Conservation (phyloP, 495 filamentous ascomycete genomes). For the Corynascus novoguineensis region DNA sequence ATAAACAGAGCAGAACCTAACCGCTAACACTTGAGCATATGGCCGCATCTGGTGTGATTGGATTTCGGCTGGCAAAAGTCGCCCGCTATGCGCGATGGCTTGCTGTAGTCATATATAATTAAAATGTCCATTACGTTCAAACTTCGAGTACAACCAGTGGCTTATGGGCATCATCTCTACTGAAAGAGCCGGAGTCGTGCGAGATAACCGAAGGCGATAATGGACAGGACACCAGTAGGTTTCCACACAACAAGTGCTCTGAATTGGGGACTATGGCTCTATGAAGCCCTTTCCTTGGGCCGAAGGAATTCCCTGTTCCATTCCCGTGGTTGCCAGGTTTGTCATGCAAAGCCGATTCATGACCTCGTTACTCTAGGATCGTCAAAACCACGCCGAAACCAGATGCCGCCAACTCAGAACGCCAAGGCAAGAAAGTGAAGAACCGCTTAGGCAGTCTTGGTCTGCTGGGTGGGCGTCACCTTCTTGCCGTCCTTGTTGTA, state of each 20-base stretch:
- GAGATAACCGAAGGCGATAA: background rate
- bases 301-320: constrained; percentile 20
- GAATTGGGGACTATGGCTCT: constrained; percentile 33
- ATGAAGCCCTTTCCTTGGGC: constrained; percentile 19
- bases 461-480: constrained; percentile 78
- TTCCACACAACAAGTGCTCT: constrained; percentile 28
- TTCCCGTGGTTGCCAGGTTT: constrained; percentile 25
- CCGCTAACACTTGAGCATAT: no score
- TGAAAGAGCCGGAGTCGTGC: no score
- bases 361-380: constrained; percentile 28
- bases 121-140: no score
- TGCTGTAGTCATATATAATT: no score
- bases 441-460: constrained; percentile 36
- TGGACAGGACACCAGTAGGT: background rate
- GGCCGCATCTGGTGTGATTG: no score
- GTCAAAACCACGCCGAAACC: constrained; percentile 19
- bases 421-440: constrained; percentile 20
- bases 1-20: no score
- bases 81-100: no score
- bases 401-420: constrained; percentile 30
- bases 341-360: constrained; percentile 26
- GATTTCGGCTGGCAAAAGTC: no score
- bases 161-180: no score
- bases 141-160: no score
- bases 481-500: constrained; percentile 99